Evolutionary conservation across 345 rosid species (phyloP).

Genomic region (Erysimum cheiranthoides): DNA sequence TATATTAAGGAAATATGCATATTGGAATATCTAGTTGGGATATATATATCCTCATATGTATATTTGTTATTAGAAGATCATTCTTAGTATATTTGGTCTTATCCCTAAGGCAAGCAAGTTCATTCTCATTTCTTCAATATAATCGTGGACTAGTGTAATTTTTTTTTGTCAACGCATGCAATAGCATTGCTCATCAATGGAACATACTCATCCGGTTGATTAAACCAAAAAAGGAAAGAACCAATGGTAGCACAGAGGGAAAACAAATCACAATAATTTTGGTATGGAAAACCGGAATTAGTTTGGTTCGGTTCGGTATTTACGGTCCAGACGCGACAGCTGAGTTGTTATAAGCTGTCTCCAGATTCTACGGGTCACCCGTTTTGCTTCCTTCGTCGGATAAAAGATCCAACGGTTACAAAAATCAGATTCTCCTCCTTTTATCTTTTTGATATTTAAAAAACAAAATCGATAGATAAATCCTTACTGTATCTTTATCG

Average conservation of each 20-base stretch:
- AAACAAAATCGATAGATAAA: slow-evolving; percentile 11
- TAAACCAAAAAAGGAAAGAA: no score
- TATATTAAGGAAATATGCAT: no score
- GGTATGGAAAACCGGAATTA: background rate
- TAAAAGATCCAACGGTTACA: slow-evolving; percentile 43
- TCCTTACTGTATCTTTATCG: slow-evolving; percentile 35
- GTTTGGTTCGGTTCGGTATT: slow-evolving; percentile 32
- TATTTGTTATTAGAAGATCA: background rate
- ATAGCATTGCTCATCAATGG: no score
- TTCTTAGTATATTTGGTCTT: background rate
- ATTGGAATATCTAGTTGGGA: background rate
- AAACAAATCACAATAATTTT: background rate
- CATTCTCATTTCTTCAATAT: background rate
- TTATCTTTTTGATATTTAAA: background rate
- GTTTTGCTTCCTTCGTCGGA: slow-evolving; percentile 14
- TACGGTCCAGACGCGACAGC: slow-evolving; percentile 31
- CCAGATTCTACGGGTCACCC: slow-evolving; percentile 35
- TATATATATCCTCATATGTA: background rate
- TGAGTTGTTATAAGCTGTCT: slow-evolving; percentile 33
- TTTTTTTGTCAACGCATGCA: background rate
- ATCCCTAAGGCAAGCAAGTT: background rate
- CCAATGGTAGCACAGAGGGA: background rate
- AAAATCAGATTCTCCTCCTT: slow-evolving; percentile 32
- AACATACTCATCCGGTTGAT: no score
- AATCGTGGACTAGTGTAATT: background rate